Conservation (phyloP, 2,329 filamentous ascomycete genomes). For the Sordariomycetes sp. region DNA sequence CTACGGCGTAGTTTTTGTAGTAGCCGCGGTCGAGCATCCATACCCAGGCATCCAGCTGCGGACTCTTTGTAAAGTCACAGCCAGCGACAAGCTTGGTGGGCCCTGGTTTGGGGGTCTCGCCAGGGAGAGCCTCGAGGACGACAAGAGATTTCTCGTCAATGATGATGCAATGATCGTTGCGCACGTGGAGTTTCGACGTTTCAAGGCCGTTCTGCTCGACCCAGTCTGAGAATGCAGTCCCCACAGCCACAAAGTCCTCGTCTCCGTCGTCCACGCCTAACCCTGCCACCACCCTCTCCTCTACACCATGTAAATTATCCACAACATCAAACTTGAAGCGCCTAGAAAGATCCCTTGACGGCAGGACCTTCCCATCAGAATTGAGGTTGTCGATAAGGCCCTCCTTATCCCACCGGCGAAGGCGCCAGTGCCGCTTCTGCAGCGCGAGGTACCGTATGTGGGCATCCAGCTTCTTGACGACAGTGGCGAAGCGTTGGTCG, state of each 20-base stretch:
- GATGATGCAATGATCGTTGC: slow-evolving; percentile 4
- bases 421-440: too few relatives aligned
- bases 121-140: slow-evolving; percentile 1
- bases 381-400: too few relatives aligned
- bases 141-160: slow-evolving; percentile 2
- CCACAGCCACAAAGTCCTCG: not conserved
- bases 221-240: not conserved
- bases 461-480: too few relatives aligned
- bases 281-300: slow-evolving; percentile 7
- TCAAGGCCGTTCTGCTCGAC: not conserved
- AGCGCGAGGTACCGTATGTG: too few relatives aligned
- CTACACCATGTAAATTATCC: too few relatives aligned
- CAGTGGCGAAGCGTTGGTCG: too few relatives aligned
- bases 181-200: not conserved
- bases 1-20: not conserved
- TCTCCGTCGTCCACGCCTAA: slow-evolving; percentile 5
- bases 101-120: not conserved
- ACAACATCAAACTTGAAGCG: slow-evolving; percentile 8
- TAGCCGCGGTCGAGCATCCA: slow-evolving; percentile 1
- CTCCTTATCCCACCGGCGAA: too few relatives aligned
- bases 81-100: not conserved
- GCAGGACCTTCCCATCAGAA: too few relatives aligned
- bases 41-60: not conserved
- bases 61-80: not conserved
- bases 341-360: slow-evolving; percentile 4